Percentiles rank a stretch among this genome's conserved stretches.
These are phyloP conservation scores for Annulohypoxylon maeteangense DNA, from an alignment of 495 filamentous ascomycete species.

Conservation along the genomic window DNA sequence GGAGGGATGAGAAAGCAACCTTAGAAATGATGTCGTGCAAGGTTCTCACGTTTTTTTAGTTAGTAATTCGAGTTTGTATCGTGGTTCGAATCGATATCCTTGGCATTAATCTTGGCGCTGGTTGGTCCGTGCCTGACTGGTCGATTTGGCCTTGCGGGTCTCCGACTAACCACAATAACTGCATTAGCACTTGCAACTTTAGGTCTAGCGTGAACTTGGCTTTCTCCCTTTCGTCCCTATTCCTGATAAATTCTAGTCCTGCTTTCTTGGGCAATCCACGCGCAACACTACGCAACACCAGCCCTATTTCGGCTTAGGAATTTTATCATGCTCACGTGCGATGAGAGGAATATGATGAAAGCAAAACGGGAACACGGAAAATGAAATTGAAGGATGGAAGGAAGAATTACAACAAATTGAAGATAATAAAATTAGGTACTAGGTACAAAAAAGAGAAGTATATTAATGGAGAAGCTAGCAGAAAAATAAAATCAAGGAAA, in stretches of 20 bases:
- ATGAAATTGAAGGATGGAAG: slow-evolving; percentile 11
- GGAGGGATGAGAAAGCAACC: slow-evolving; percentile 7
- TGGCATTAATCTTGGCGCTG: slow-evolving; percentile 41
- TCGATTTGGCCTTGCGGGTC: slow-evolving; percentile 35
- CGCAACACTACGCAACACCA: neutral
- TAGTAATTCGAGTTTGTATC: slow-evolving; percentile 41
- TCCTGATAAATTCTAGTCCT: slow-evolving; percentile 10
- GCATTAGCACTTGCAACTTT: slow-evolving; percentile 37
- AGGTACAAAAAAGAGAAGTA: neutral
- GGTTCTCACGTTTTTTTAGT: slow-evolving; percentile 43
- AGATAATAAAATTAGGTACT: neutral
- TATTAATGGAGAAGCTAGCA: slow-evolving; percentile 1
- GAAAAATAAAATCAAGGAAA: slow-evolving; percentile 12
- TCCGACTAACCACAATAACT: slow-evolving; percentile 6
- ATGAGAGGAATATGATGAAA: slow-evolving; percentile 8
- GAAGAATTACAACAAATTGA: neutral
- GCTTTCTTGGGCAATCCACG: slow-evolving; percentile 16
- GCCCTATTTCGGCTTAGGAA: slow-evolving; percentile 15
- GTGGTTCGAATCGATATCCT: slow-evolving; percentile 46
- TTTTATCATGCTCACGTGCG: slow-evolving; percentile 14
- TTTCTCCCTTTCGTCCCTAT: slow-evolving; percentile 10
- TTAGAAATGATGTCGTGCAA: slow-evolving; percentile 38
- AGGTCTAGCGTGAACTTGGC: slow-evolving; percentile 35
- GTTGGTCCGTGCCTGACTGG: slow-evolving; percentile 45
- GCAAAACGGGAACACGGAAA: neutral